These are phyloP conservation scores for Fomitopsis pinicola DNA, from an alignment of 1,284 basidiomycete species.

Conservation along the genomic window DNA sequence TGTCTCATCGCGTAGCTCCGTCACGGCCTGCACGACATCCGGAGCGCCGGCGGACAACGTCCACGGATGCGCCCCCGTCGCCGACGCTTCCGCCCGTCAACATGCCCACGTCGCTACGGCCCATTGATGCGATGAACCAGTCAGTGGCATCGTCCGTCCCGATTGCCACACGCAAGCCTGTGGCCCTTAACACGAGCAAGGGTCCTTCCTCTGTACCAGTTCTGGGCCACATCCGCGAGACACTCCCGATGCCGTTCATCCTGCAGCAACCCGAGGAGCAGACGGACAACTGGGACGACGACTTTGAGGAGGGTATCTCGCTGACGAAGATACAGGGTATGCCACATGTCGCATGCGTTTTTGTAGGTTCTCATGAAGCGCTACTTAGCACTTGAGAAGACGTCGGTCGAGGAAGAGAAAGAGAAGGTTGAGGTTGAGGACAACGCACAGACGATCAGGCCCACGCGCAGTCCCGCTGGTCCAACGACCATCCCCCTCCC, in stretches of 20 bases:
- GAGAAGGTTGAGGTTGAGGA: constrained; percentile 65
- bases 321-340: constrained; percentile 78
- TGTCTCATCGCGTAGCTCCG: constrained; percentile 19
- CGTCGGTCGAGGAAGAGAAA: constrained; percentile 42
- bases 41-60: constrained; percentile 32
- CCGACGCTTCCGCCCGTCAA: background rate
- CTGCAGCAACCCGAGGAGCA: constrained; percentile 74
- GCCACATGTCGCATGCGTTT: constrained; percentile 9
- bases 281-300: constrained; percentile 96
- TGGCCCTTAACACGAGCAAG: constrained; percentile 17
- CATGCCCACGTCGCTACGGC: constrained; percentile 35
- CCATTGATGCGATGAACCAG: constrained; percentile 16
- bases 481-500: constrained; percentile 38
- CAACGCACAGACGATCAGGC: constrained; percentile 74
- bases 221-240: constrained; percentile 25
- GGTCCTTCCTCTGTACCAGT: constrained; percentile 11
- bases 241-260: constrained; percentile 32
- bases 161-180: constrained; percentile 18
- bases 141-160: constrained; percentile 17
- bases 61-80: constrained; percentile 20
- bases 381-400: constrained; percentile 57
- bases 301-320: constrained; percentile 93
- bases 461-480: constrained; percentile 59
- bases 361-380: background rate
- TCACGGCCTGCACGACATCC: constrained; percentile 60